Conservation (phyloP, 2,329 filamentous ascomycete species). For the Zalaria sp. region DNA sequence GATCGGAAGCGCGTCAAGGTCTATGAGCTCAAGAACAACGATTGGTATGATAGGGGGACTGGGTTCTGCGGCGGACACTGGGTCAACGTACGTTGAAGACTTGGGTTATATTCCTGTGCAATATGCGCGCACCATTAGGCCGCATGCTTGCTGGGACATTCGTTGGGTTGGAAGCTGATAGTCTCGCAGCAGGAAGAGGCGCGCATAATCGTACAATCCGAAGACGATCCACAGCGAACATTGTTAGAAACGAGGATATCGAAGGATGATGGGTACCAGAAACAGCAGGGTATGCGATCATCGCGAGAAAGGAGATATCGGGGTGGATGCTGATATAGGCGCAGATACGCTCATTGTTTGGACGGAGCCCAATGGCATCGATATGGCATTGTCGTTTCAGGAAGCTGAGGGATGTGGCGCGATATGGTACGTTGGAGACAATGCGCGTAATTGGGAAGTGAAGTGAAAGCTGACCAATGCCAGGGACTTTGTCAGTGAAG, state of each 20-base stretch:
- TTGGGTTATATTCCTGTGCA: no score
- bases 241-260: slow-evolving; percentile 80
- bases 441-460: background rate
- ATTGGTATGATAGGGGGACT: slow-evolving; percentile 97
- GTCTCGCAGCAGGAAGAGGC: slow-evolving; percentile 54
- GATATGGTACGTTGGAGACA: slow-evolving; percentile 60
- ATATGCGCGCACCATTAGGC: no score
- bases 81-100: slow-evolving; percentile 45
- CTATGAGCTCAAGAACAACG: slow-evolving; percentile 95
- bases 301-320: slow-evolving; percentile 1
- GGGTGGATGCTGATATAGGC: slow-evolving; percentile 2
- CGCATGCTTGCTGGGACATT: no score
- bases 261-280: slow-evolving; percentile 93
- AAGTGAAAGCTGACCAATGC: slow-evolving; percentile 1
- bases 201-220: slow-evolving; percentile 79
- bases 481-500: slow-evolving; percentile 81
- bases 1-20: slow-evolving; percentile 74
- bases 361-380: slow-evolving; percentile 81
- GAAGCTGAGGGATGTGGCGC: slow-evolving; percentile 85
- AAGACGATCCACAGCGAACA: slow-evolving; percentile 73
- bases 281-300: slow-evolving; percentile 70
- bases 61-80: slow-evolving; percentile 81
- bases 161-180: background rate
- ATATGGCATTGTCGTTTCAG: slow-evolving; percentile 98
- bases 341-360: slow-evolving; percentile 88